A percentile compares a stretch with the other conserved stretches of the same genome.
Conservation (phyloP, 1,284 basidiomycete genomes). For the Ustilago sp. region DNA sequence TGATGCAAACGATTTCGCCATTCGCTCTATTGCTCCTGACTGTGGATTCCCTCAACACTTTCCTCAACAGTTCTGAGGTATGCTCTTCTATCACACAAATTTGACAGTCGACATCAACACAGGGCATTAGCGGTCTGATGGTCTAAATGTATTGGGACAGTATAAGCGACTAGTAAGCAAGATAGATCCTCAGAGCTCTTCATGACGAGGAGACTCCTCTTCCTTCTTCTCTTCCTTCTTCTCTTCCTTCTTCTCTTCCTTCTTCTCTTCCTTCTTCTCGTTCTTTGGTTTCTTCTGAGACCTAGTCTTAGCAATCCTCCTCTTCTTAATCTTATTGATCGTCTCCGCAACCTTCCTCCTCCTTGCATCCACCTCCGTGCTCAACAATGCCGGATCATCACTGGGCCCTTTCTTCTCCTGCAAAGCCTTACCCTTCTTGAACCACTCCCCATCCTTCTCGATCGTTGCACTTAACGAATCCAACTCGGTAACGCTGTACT, state of each 20-base stretch:
- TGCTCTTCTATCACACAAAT: too few species aligned
- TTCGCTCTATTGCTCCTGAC: too few species aligned
- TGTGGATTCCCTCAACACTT: too few species aligned
- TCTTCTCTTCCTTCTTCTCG: slow-evolving; percentile 20
- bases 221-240: slow-evolving; percentile 32
- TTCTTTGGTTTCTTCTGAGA: slow-evolving; percentile 49
- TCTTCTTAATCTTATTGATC: slow-evolving; percentile 60
- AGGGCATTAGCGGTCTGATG: too few species aligned
- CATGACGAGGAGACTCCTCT: slow-evolving; percentile 29
- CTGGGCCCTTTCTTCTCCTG: slow-evolving; percentile 55
- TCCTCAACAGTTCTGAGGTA: too few species aligned
- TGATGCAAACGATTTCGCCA: too few species aligned
- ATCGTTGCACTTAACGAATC: slow-evolving; percentile 58
- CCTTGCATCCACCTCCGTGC: slow-evolving; percentile 64
- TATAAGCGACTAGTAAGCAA: neutral
- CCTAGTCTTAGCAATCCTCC: slow-evolving; percentile 65
- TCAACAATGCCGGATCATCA: slow-evolving; percentile 65
- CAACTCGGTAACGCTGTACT: slow-evolving; percentile 67
- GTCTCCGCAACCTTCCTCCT: slow-evolving; percentile 61
- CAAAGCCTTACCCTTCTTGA: slow-evolving; percentile 57
- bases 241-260: slow-evolving; percentile 18
- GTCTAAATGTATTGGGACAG: too few species aligned
- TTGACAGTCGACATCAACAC: too few species aligned
- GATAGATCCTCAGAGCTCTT: slow-evolving; percentile 31
- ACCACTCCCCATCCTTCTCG: slow-evolving; percentile 65